Evolutionary conservation across 805 yeast species (phyloP).

Genomic region (Kregervanrija delftensis): DNA sequence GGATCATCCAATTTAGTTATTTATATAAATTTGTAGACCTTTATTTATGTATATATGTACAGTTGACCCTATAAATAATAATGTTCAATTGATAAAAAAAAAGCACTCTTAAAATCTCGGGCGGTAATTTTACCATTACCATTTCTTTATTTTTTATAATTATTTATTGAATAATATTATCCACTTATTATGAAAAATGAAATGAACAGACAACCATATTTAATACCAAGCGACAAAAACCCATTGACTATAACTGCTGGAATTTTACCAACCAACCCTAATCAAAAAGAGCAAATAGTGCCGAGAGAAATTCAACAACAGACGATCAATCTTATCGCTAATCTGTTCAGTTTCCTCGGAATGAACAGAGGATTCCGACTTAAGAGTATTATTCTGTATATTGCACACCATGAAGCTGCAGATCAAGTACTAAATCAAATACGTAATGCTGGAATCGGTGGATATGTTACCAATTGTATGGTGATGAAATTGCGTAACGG

Average conservation of each 20-base stretch:
- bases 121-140: too few species aligned
- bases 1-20: slow-evolving; percentile 3
- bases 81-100: too few species aligned
- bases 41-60: too few species aligned
- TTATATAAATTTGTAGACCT: too few species aligned
- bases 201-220: too few species aligned
- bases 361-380: background rate
- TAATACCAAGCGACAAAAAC: too few species aligned
- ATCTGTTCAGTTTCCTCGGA: slow-evolving; percentile 4
- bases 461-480: slow-evolving; percentile 2
- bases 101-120: too few species aligned
- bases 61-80: too few species aligned
- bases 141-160: too few species aligned
- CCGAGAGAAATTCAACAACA: slow-evolving; percentile 3
- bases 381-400: slow-evolving; percentile 1
- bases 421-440: slow-evolving; percentile 8
- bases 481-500: slow-evolving; percentile 7
- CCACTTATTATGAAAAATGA: too few species aligned
- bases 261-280: slow-evolving; percentile 1
- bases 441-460: slow-evolving; percentile 8
- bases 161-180: too few species aligned
- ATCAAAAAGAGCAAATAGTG: background rate
- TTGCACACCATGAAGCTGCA: slow-evolving; percentile 7
- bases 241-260: slow-evolving; percentile 3
- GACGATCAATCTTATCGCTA: slow-evolving; percentile 6